Evolutionary conservation across 2,329 filamentous ascomycete genomes (phyloP), one percentile per base, ranked within the genome.

Genomic region (Talaromyces piceae): DNA sequence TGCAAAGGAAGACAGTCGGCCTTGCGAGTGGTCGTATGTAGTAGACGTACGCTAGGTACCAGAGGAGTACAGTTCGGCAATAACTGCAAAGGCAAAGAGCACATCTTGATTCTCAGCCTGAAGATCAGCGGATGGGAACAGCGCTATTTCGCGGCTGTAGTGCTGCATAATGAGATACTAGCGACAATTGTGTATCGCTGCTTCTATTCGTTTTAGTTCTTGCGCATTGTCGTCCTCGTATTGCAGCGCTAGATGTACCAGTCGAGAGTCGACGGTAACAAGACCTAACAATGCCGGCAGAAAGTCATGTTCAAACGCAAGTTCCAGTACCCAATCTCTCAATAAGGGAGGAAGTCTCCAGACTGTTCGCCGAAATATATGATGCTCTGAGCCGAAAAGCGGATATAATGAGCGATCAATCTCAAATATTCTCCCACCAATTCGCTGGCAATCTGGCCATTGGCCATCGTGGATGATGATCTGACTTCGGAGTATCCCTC

Each of bases 391-490:
- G 51, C 51, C 7, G 47, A 41, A 23, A 49, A 47, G 11, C 41
- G n/a, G 9, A 47, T 53, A 37, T 53, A 53, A 7, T 53, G 46
- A 23, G 45, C 41, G 30, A 53, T 49, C 4, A 53, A 16, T 31
- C 41, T 26, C 4, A 53, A 22, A 13, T 47, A 41, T 7, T 31
- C 51, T 8, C 33, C 9, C 26, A n/a, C 49, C 51, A 31, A 47
- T 33, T n/a, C n/a, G n/a, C n/a, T n/a, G n/a, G n/a, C n/a, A n/a
- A n/a, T n/a, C n/a, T n/a, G n/a, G n/a, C n/a, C n/a, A n/a, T n/a
- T n/a, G n/a, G n/a, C n/a, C n/a, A n/a, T n/a, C n/a, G n/a, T n/a
- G n/a, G n/a, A n/a, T n/a, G n/a, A n/a, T n/a, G 16, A 18, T 37
- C 11, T n/a, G 16, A 37, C 4, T 37, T 4, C 33, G 33, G 33